phyloP scores from a whole-genome alignment of 2,329 filamentous ascomycete species.

The Plectosphaerella plurivora region DNA sequence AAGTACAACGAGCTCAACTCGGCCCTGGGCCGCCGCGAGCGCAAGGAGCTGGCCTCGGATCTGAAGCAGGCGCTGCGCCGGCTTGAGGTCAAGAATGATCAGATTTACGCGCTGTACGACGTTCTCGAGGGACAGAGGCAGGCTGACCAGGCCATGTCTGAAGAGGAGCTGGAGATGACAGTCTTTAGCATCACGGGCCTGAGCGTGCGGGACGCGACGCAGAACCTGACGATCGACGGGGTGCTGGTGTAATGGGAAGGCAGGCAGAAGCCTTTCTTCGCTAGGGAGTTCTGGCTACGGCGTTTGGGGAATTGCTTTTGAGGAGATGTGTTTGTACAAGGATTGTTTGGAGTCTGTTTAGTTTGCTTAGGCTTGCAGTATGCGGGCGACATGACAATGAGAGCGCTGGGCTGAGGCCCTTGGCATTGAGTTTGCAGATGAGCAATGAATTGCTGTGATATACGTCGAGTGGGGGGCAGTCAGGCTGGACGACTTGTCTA shows the following conservation, averaged over 20 bases:
- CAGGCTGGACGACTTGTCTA: too few species aligned
- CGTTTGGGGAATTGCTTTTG: too few species aligned
- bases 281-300: too few species aligned
- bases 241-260: conserved; percentile 19
- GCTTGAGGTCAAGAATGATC: conserved; percentile 70
- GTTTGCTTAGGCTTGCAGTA: not conserved
- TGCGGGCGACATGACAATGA: not conserved
- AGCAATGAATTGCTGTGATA: too few species aligned
- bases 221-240: conserved; percentile 37
- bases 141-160: conserved; percentile 57
- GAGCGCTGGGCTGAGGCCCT: too few species aligned
- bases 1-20: conserved; percentile 65
- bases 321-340: not conserved
- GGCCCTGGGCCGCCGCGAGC: conserved; percentile 58
- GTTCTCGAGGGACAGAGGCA: conserved; percentile 76
- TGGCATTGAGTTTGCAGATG: too few species aligned
- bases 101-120: conserved; percentile 80
- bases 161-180: conserved; percentile 61
- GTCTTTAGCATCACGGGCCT: conserved; percentile 50
- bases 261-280: too few species aligned
- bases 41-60: conserved; percentile 54
- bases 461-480: too few species aligned
- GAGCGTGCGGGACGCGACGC: conserved; percentile 36
- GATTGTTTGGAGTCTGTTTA: not conserved
- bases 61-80: conserved; percentile 58